phyloP scores from a whole-genome alignment of 805 yeast genomes.

The Ogataea salicorniae region DNA sequence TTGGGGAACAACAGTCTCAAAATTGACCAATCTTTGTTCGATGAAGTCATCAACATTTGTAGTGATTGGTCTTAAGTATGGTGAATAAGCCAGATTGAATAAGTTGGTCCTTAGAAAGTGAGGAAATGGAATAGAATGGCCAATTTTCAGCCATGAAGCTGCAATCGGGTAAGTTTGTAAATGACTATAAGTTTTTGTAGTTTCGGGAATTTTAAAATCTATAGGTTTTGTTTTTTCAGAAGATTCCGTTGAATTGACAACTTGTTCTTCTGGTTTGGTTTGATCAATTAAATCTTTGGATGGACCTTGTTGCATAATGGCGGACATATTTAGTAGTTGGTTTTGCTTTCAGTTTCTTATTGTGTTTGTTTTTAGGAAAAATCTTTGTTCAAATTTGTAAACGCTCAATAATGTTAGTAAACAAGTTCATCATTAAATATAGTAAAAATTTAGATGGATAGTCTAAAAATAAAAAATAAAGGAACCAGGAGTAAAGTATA shows the following conservation, averaged over 20 bases:
- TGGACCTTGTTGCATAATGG: constrained; percentile 2
- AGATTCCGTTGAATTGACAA: neutral
- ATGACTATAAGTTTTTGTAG: constrained; percentile 35
- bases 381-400: too few relatives aligned
- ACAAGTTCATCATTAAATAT: too few relatives aligned
- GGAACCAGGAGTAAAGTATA: too few relatives aligned
- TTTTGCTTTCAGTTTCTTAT: too few relatives aligned
- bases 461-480: too few relatives aligned
- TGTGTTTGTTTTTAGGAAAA: too few relatives aligned
- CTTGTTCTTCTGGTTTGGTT: neutral
- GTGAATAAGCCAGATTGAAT: constrained; percentile 22
- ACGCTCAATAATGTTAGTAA: too few relatives aligned
- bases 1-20: constrained; percentile 59
- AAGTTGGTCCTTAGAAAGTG: constrained; percentile 21
- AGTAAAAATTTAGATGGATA: too few relatives aligned
- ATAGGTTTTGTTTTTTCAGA: neutral
- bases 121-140: constrained; percentile 23
- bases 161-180: constrained; percentile 45
- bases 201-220: constrained; percentile 11
- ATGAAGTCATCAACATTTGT: constrained; percentile 41
- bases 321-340: too few relatives aligned
- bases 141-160: constrained; percentile 28
- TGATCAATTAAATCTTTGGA: constrained; percentile 2
- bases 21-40: constrained; percentile 47
- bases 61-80: constrained; percentile 18